A percentile compares a stretch with the other conserved stretches of the same genome.
These are phyloP conservation scores for Taxillus chinensis DNA, from an alignment of 164 flowering plant species.

Conservation along the genomic window DNA sequence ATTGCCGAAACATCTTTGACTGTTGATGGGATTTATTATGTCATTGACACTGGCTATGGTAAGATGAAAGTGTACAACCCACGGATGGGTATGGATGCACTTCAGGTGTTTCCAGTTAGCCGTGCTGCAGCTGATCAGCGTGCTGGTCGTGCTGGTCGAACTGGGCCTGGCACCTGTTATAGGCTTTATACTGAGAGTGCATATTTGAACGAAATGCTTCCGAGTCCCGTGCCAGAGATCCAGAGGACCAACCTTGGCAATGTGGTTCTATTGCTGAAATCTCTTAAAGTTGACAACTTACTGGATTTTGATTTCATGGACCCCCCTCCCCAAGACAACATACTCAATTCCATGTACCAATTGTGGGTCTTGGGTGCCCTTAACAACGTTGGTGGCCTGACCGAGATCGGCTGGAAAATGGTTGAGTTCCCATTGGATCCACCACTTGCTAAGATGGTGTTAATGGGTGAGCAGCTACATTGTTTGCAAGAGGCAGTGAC, in stretches of 20 bases:
- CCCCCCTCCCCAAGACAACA: conserved; percentile 93
- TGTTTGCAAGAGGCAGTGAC: conserved; percentile 81
- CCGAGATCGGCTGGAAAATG: conserved; percentile 92
- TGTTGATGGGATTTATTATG: conserved; percentile 88
- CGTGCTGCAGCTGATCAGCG: conserved; percentile 93
- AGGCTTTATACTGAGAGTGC: conserved; percentile 79
- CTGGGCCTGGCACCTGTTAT: conserved; percentile 92
- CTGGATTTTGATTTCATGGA: conserved; percentile 97
- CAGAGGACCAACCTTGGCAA: conserved; percentile 91
- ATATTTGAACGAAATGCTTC: conserved; percentile 74
- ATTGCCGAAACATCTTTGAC: conserved; percentile 97
- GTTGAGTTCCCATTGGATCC: conserved; percentile 93
- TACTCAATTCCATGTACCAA: conserved; percentile 90
- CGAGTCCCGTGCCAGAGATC: conserved; percentile 86
- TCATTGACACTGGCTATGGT: conserved; percentile 87
- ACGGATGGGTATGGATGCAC: conserved; percentile 95
- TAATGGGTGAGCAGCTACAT: conserved; percentile 64
- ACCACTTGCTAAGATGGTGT: conserved; percentile 89
- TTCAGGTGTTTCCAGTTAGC: conserved; percentile 83
- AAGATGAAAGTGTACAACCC: conserved; percentile 94
- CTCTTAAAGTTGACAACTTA: conserved; percentile 70
- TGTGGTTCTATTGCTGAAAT: conserved; percentile 76
- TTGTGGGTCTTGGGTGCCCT: conserved; percentile 91
- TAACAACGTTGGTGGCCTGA: conserved; percentile 61
- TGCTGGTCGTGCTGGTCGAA: conserved; percentile 93